Conservation (phyloP, 2,329 filamentous ascomycete genomes). For the Epichloe typhina region DNA sequence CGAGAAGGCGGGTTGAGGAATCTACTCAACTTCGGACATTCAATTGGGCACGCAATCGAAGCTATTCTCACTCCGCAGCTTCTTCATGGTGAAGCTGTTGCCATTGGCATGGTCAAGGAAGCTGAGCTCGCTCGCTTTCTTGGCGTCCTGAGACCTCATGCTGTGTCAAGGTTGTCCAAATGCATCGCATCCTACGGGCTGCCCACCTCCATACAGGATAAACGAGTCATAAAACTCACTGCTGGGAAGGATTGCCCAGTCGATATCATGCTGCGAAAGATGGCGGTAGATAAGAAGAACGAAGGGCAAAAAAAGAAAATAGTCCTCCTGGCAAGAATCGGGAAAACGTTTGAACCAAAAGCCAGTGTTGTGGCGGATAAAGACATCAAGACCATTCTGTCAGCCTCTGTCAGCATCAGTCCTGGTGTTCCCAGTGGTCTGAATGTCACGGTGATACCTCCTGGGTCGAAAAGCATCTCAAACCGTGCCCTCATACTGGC, state of each 20-base stretch:
- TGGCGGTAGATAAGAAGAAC: constrained; percentile 99
- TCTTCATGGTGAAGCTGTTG: constrained; percentile 88
- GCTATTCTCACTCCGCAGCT: constrained; percentile 91
- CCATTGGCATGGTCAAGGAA: constrained; percentile 97
- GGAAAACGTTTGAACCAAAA: constrained; percentile 72
- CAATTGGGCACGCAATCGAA: constrained; percentile 93
- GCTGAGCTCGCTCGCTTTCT: constrained; percentile 85
- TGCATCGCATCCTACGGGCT: constrained; percentile 91
- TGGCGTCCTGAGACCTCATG: constrained; percentile 71
- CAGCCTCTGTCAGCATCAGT: constrained; percentile 59
- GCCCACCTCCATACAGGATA: constrained; percentile 74
- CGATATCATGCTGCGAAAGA: constrained; percentile 74
- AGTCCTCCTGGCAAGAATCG: constrained; percentile 81
- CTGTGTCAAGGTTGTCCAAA: constrained; percentile 79
- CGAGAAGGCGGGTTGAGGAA: constrained; percentile 89
- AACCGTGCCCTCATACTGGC: constrained; percentile 92
- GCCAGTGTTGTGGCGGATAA: constrained; percentile 82
- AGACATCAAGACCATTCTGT: constrained; percentile 71
- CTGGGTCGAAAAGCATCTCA: constrained; percentile 94
- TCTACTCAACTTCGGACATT: constrained; percentile 93
- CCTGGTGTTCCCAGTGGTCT: constrained; percentile 56
- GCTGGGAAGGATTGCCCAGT: constrained; percentile 81
- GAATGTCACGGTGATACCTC: constrained; percentile 67
- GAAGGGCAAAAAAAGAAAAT: constrained; percentile 92
- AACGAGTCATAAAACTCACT: constrained; percentile 66